Evolutionary conservation across 176 grass and related monocot genomes (phyloP), one percentile per base, ranked within the genome.

Genomic region (Cenchrus americanus): DNA sequence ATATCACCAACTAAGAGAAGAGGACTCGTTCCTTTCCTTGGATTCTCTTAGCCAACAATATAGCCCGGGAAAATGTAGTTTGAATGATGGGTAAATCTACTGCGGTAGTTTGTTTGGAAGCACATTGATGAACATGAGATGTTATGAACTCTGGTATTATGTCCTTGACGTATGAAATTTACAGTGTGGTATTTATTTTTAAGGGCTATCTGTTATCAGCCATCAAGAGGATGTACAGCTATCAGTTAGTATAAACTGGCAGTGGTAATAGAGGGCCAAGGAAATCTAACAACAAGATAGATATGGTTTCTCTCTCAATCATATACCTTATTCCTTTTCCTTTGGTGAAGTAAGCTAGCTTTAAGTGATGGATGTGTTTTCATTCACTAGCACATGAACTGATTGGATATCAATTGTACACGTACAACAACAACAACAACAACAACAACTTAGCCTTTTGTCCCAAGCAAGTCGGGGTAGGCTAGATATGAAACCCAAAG

Each of bases 1-100:
- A 80, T 61, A 10, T 76, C 43, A 62, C 30, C 79, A 63, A 50
- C 76, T 74, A 44, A 44, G n/a, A 19, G 37, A 72, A 78, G n/a
- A 46, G 18, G 47, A 44, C 37, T 7, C 12, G 62, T 2, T 18
- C 22, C 14, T 1, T 7, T 3, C 15, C 22, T 62, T 23, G 5
- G 6, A 65, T 30, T 65, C 22, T 65, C 22, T 65, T 73, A 42
- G 37, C 61, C n/a, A 40, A 37, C 21, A 21, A 34, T 37, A 79
- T 46, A 61, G 51, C 43, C 27, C 21, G 7, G 14, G 22, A 49
- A 73, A 52, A 48, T 73, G 47, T 21, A 51, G 47, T 52, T 62
- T 53, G 62, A 77, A 71, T 40, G 17, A 14, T 60, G 11, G 41
- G 12, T 21, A 27, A 19, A 24, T 61, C 41, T 61, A 24, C 50